Evolutionary conservation across 768 basidiomycete species (phyloP).

Genomic region (Dioszegia crocea): DNA sequence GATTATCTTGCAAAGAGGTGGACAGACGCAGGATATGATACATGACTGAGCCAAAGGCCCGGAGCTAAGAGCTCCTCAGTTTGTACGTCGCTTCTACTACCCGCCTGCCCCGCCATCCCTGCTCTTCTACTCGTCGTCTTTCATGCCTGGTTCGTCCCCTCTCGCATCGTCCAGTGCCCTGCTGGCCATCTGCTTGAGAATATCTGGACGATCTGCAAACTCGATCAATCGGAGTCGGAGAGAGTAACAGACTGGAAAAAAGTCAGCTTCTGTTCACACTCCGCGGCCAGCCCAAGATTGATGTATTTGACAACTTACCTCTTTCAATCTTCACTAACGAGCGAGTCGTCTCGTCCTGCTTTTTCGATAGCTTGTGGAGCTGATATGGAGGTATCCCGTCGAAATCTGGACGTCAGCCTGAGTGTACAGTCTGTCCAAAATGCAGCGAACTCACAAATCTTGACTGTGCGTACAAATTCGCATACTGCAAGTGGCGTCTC

Average conservation of each 20-base stretch:
- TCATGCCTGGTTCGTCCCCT: neutral
- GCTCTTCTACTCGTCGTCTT: slow-evolving; percentile 2
- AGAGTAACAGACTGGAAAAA: slow-evolving; percentile 45
- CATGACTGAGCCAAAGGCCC: no score
- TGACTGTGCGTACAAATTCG: slow-evolving; percentile 50
- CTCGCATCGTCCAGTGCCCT: slow-evolving; percentile 44
- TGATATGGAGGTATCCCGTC: slow-evolving; percentile 61
- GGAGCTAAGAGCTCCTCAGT: no score
- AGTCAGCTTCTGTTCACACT: no score
- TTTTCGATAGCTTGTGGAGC: slow-evolving; percentile 61
- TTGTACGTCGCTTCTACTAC: no score
- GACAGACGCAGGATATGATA: no score
- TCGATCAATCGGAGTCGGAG: slow-evolving; percentile 44
- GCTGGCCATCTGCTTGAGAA: slow-evolving; percentile 44
- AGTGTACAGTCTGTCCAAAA: neutral
- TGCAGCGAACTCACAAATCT: slow-evolving; percentile 42
- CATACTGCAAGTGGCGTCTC: slow-evolving; percentile 46
- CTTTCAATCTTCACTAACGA: slow-evolving; percentile 94
- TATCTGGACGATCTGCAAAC: slow-evolving; percentile 47
- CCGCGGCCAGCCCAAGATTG: no score
- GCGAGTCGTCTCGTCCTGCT: slow-evolving; percentile 76
- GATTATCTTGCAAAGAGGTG: no score
- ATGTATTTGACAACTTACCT: no score
- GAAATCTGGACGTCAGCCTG: slow-evolving; percentile 59
- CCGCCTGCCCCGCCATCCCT: no score